Evolutionary conservation across 2,329 filamentous ascomycete genomes (phyloP), one percentile per base, ranked within the genome.

Genomic region (Chaetomiaceae sp.): DNA sequence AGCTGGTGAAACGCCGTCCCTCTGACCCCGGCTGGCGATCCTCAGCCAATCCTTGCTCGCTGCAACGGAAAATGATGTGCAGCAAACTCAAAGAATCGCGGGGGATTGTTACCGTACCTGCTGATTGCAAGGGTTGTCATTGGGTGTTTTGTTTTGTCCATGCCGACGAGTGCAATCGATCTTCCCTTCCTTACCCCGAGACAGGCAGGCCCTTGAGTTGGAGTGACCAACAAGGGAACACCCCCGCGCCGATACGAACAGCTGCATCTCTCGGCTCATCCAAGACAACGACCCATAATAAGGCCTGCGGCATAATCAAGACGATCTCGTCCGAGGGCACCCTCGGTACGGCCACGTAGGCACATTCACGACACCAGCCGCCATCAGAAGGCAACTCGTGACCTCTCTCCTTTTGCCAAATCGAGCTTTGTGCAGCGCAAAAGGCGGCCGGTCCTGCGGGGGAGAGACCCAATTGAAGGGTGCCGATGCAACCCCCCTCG

Each of bases 21-120:
- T 15, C 31, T 2, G 15, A 36, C 48, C 51, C 52, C 51, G 49
- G 52, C 43, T 27, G 48, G 39, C 34, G 47, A 58, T 58, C 50
- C 45, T 34, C 42, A 43, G 27, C 12, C 27, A n/a, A 54, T 48
- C 55, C 55, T 51, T 48, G 51, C 46, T 52, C 23, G 51, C 56
- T 58, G 56, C 56, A 58, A 29, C 48, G 27, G 44, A 56, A 54
- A 56, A 58, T 60, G 58, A 60, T 61, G 59, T 61, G 59, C 59
- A 61, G 59, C 45, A 53, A n/a, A 36, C 31, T 33, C 27, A 42
- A 36, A 34, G 38, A 20, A 19, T 44, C 27, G 45, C 34, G 39
- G 33, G 48, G 47, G 39, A 17, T 45, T 43, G 48, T 44, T 52
- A 5, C 19, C 8, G 17, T 6, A 29, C 25, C 29, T 47, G 52